Evolutionary conservation across 2,329 filamentous ascomycete genomes (phyloP).

Genomic region (Colletotrichum sp.): DNA sequence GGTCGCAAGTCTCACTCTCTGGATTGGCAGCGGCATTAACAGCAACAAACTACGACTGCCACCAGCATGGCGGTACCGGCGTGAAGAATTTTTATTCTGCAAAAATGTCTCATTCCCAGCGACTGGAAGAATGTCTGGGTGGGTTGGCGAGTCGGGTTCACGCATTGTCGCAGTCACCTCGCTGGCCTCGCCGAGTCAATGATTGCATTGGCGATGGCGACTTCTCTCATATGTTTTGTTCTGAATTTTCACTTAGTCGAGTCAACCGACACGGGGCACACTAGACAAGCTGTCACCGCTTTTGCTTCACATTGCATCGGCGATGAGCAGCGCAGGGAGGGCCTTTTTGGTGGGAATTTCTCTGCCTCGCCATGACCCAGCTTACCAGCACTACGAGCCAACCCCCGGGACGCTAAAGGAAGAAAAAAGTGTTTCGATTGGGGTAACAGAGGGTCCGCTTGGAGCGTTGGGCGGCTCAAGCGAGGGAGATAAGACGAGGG

Average conservation of each 20-base stretch:
- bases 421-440: constrained; percentile 11
- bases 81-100: constrained; percentile 3
- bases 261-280: not conserved
- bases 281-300: not conserved
- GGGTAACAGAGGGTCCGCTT: constrained; percentile 12
- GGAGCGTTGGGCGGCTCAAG: constrained; percentile 3
- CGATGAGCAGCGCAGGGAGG: not conserved
- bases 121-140: not conserved
- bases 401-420: not conserved
- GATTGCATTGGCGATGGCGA: constrained; percentile 12
- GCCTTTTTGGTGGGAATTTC: not conserved
- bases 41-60: not conserved
- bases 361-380: not conserved
- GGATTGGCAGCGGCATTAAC: not conserved
- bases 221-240: not conserved
- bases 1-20: not conserved
- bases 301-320: constrained; percentile 4
- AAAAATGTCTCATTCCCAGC: constrained; percentile 8
- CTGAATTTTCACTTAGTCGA: not conserved
- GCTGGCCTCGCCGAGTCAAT: not conserved
- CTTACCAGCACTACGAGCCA: not conserved
- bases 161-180: constrained; percentile 1
- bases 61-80: not conserved
- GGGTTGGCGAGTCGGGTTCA: not conserved
- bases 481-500: not conserved